Percentiles rank a stretch among this genome's conserved stretches.
Evolutionary conservation across 1,284 basidiomycete species (phyloP).

Genomic region (Cystobasidium slooffiae): DNA sequence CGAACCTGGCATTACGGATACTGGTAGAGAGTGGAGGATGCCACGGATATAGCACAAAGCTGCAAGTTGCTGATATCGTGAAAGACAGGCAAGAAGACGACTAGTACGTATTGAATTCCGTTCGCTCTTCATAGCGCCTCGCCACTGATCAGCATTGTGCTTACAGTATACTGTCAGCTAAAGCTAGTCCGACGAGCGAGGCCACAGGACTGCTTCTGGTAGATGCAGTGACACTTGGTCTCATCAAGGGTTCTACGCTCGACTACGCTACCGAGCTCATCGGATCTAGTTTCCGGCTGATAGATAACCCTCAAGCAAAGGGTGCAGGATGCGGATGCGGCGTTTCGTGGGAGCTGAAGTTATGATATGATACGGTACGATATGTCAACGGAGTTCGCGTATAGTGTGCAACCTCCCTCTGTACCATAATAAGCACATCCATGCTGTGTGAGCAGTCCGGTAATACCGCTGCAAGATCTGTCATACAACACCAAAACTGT

Average conservation of each 20-base stretch:
- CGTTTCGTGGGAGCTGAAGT: conserved; percentile 58
- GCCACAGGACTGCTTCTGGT: conserved; percentile 60
- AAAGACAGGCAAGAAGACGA: conserved; percentile 67
- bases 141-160: not conserved
- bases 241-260: conserved; percentile 80
- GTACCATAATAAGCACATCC: not conserved
- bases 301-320: conserved; percentile 81
- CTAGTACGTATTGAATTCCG: conserved; percentile 63
- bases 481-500: conserved; percentile 31
- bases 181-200: not conserved
- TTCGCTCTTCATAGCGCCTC: not conserved
- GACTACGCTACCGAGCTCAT: conserved; percentile 91
- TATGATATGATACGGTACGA: not conserved
- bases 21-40: conserved; percentile 87
- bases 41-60: conserved; percentile 90
- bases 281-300: conserved; percentile 78
- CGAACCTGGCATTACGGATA: conserved; percentile 70
- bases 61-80: conserved; percentile 67
- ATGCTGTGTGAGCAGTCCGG: not conserved
- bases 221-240: conserved; percentile 76
- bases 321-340: conserved; percentile 87
- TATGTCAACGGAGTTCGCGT: not conserved
- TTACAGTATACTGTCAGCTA: conserved; percentile 29
- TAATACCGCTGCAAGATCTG: not conserved
- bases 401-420: not conserved